Conservation (phyloP, 1,284 basidiomycete species). For the Meira nashicola region DNA sequence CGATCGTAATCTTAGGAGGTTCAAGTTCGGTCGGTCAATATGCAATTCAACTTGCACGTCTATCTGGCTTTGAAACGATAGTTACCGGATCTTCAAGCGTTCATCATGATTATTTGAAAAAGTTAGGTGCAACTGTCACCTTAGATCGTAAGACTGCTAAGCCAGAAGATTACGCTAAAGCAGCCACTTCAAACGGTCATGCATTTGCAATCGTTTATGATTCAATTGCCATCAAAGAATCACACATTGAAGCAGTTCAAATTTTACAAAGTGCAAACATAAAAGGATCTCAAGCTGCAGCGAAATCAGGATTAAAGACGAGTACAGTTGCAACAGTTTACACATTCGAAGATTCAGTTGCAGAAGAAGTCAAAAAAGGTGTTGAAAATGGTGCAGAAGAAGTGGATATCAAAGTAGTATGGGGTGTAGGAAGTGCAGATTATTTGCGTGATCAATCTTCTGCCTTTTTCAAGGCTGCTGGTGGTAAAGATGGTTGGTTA, state of each 20-base stretch:
- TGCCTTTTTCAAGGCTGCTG: slow-evolving; percentile 23
- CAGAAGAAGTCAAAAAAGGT: not conserved
- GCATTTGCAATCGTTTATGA: slow-evolving; percentile 27
- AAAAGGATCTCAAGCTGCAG: not conserved
- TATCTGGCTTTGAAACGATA: slow-evolving; percentile 32
- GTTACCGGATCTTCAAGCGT: slow-evolving; percentile 26
- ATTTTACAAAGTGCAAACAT: slow-evolving; percentile 21
- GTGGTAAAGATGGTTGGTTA: slow-evolving; percentile 31
- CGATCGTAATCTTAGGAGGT: slow-evolving; percentile 36
- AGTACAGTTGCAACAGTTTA: not conserved
- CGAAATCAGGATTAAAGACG: not conserved
- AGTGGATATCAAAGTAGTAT: slow-evolving; percentile 15
- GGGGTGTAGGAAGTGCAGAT: slow-evolving; percentile 20
- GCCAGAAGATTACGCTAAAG: slow-evolving; percentile 14
- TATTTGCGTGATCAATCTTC: slow-evolving; percentile 20
- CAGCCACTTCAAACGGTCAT: slow-evolving; percentile 3
- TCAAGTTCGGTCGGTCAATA: slow-evolving; percentile 35
- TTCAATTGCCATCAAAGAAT: slow-evolving; percentile 25
- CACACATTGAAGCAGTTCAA: slow-evolving; percentile 25
- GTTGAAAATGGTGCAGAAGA: slow-evolving; percentile 5
- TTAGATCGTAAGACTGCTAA: slow-evolving; percentile 26
- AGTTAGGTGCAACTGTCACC: slow-evolving; percentile 25
- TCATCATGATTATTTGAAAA: slow-evolving; percentile 26
- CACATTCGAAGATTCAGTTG: not conserved
- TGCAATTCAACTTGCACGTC: slow-evolving; percentile 35